phyloP scores from a whole-genome alignment of 257 asterid species.

The Agastache rugosa region DNA sequence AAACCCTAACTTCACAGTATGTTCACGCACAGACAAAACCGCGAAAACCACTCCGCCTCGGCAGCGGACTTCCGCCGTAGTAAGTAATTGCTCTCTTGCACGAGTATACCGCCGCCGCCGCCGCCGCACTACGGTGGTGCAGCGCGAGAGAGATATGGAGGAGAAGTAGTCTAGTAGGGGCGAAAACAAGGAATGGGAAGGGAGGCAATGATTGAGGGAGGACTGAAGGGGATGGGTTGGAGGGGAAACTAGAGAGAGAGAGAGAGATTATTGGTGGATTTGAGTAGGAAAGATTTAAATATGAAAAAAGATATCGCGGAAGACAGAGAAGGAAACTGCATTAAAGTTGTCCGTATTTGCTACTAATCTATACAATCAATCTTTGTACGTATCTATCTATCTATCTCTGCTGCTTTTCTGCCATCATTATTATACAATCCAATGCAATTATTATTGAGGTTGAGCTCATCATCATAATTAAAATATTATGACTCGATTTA shows the following conservation, averaged over 20 bases:
- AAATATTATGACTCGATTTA: too few species aligned
- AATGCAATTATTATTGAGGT: too few species aligned
- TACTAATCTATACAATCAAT: slow-evolving; percentile 37
- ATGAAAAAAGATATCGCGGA: slow-evolving; percentile 45
- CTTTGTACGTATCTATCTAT: slow-evolving; percentile 42
- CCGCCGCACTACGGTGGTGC: neutral
- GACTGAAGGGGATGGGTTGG: slow-evolving; percentile 27
- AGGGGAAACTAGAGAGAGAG: slow-evolving; percentile 18
- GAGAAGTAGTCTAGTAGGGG: slow-evolving; percentile 24
- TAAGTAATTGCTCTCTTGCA: too few species aligned
- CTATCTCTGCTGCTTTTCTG: too few species aligned
- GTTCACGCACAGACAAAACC: slow-evolving; percentile 1
- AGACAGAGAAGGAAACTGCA: slow-evolving; percentile 42
- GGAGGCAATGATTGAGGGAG: slow-evolving; percentile 40
- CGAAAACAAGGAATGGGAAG: slow-evolving; percentile 25
- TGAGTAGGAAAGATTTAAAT: slow-evolving; percentile 31
- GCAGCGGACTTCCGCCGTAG: slow-evolving; percentile 9
- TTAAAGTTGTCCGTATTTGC: slow-evolving; percentile 48
- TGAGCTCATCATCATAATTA: too few species aligned
- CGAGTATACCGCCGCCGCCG: neutral
- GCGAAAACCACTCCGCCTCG: slow-evolving; percentile 9
- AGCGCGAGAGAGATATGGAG: slow-evolving; percentile 25
- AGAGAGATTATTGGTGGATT: slow-evolving; percentile 23
- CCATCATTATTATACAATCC: slow-evolving; percentile 12
- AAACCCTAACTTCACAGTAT: slow-evolving; percentile 31